Evolutionary conservation across 2,329 filamentous ascomycete species (phyloP), one percentile per base, ranked within the genome.

Genomic region (Ceratocystis harringtonii): DNA sequence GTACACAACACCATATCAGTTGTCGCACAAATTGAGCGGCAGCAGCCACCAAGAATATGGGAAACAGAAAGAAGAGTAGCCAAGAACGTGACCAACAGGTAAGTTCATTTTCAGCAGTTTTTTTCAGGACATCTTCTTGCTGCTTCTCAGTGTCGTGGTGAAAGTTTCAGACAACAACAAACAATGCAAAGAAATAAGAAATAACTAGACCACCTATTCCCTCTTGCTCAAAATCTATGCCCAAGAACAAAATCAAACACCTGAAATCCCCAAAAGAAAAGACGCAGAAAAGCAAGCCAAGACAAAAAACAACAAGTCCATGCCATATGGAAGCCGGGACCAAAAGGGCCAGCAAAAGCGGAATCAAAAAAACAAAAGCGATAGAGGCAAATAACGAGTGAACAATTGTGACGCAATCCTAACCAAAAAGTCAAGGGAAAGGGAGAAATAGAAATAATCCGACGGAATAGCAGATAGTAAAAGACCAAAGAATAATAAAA

Each of bases 31-130:
- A 52, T 17, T 6, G 6, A 62, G 36, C 36, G 45, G 12, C 44
- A 65, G 45, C 62, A 61, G 62, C 62, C 32, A 66, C 63, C 10
- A 62, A 62, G 41, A 63, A 60, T 25, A 32, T 44, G n/a, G 58
- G n/a, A 7, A 58, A 7, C 8, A 36, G 15, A 30, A 12, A 17
- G 52, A 30, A 15, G 10, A 41, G 10, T 41, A 41, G 12, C 36
- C 36, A 41, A 41, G 36, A 41, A 41, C 36, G 10, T 41, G 10
- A 41, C 36, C 36, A 41, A 15, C 36, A 41, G 36, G 36, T 2
- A 41, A 12, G 36, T 15, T 15, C 36, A 41, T 41, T 41, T 41
- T 41, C 4, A 41, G 36, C 3, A 1, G 10, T 41, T 5, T 15
- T 41, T 41, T 41, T 41, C 36, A 12, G 10, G 12, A 15, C 10